Conservation (phyloP, 108 stramenopile genomes). For the Skeletonema tropicum region DNA sequence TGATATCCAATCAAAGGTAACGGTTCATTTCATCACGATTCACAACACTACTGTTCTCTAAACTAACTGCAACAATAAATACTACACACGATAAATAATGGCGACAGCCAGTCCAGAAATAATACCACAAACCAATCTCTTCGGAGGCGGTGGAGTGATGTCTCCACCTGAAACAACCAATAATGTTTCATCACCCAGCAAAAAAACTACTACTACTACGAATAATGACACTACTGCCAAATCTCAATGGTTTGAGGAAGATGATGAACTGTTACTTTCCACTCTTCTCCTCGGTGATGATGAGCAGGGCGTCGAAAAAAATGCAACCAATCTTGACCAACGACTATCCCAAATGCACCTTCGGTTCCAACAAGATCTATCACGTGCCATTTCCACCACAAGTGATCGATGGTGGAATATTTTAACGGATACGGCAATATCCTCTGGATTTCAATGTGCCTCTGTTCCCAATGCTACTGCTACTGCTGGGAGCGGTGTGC, state of each 20-base stretch:
- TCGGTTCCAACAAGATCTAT: slow-evolving; percentile 10
- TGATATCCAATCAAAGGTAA: no score
- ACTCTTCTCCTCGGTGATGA: slow-evolving; percentile 5
- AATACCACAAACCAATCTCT: neutral
- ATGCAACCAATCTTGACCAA: neutral
- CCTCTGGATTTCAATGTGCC: slow-evolving; percentile 10
- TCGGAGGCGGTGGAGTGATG: neutral
- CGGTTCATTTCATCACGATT: no score
- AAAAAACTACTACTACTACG: neutral
- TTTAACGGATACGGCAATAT: slow-evolving; percentile 2
- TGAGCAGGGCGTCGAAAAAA: neutral
- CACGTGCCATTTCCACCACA: neutral
- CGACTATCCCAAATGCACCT: slow-evolving; percentile 2
- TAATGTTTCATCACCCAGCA: neutral
- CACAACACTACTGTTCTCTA: no score
- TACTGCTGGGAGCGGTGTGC: neutral
- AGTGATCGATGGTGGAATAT: slow-evolving; percentile 20
- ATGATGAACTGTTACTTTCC: slow-evolving; percentile 17
- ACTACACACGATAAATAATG: neutral
- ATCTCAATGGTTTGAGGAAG: slow-evolving; percentile 20
- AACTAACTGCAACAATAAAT: no score
- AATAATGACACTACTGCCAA: neutral
- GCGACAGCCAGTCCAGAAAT: slow-evolving; percentile 1
- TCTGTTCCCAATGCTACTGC: neutral
- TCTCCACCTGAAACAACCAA: neutral